A percentile compares a stretch with the other conserved stretches of the same genome.
Evolutionary conservation across 805 yeast genomes (phyloP).

Genomic region (Brettanomyces anomalus): DNA sequence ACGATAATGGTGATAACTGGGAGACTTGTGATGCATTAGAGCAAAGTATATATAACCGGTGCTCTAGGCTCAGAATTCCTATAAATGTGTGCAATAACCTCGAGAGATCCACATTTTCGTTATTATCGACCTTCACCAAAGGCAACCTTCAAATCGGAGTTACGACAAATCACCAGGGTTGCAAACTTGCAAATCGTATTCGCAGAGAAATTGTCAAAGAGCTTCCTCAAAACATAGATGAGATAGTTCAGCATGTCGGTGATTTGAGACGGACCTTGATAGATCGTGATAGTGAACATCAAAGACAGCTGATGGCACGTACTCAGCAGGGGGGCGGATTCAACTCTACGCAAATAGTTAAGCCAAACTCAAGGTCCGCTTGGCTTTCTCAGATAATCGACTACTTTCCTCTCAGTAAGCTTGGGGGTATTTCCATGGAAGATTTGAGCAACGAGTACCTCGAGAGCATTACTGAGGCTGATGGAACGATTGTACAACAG

Average conservation of each 20-base stretch:
- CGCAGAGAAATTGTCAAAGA: conserved; percentile 60
- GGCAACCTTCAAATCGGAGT: conserved; percentile 73
- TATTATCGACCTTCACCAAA: conserved; percentile 60
- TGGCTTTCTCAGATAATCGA: conserved; percentile 90
- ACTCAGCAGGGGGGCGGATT: conserved; percentile 32
- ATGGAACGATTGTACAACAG: neutral
- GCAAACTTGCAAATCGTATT: conserved; percentile 73
- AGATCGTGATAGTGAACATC: neutral
- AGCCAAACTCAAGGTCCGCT: conserved; percentile 52
- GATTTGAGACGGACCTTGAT: conserved; percentile 38
- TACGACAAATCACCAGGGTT: conserved; percentile 83
- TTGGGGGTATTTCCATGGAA: conserved; percentile 51
- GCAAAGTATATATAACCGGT: conserved; percentile 36
- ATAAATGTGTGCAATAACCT: conserved; percentile 72
- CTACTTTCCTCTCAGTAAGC: conserved; percentile 67
- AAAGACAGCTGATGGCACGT: conserved; percentile 21
- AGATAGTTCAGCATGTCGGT: conserved; percentile 63
- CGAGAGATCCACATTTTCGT: conserved; percentile 63
- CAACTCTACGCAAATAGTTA: conserved; percentile 35
- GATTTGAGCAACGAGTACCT: conserved; percentile 35
- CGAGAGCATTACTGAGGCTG: neutral
- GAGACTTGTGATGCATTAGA: conserved; percentile 20
- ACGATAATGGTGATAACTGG: neutral
- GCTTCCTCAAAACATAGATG: conserved; percentile 64
- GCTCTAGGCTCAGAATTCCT: conserved; percentile 65